These are phyloP conservation scores for Phytophthora sp. DNA, from an alignment of 352 stramenopile genomes.

Conservation along the genomic window DNA sequence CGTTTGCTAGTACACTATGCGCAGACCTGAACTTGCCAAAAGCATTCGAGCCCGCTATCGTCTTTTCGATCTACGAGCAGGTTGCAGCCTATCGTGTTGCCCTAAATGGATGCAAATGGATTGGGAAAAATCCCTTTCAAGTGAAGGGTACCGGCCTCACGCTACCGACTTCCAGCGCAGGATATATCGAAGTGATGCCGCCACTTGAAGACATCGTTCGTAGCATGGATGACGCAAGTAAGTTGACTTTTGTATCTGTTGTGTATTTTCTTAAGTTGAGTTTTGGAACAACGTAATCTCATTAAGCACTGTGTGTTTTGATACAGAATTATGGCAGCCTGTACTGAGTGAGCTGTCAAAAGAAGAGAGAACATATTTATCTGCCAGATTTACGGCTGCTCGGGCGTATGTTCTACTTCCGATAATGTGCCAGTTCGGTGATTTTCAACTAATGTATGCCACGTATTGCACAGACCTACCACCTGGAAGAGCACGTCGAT, in stretches of 20 bases:
- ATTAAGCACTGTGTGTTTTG: not conserved
- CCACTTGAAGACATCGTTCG: conserved; percentile 62
- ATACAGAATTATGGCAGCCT: conserved; percentile 69
- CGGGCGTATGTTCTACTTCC: conserved; percentile 41
- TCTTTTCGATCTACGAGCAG: conserved; percentile 81
- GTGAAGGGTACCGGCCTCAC: conserved; percentile 29
- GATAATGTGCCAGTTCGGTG: not conserved
- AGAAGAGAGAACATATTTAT: conserved; percentile 77
- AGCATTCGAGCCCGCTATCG: conserved; percentile 64
- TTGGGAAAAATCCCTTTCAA: conserved; percentile 54
- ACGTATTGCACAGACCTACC: conserved; percentile 41
- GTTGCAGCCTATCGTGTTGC: conserved; percentile 66
- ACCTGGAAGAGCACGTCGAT: conserved; percentile 48
- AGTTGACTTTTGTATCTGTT: conserved; percentile 3
- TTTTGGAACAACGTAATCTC: not conserved
- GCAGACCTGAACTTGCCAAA: conserved; percentile 61
- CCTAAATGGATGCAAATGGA: conserved; percentile 58
- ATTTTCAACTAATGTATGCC: conserved; percentile 4
- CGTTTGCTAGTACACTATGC: conserved; percentile 63
- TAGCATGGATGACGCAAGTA: conserved; percentile 50
- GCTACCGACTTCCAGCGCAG: conserved; percentile 28
- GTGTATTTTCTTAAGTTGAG: not conserved
- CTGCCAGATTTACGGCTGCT: conserved; percentile 43
- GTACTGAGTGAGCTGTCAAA: conserved; percentile 70
- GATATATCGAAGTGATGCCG: conserved; percentile 64